Evolutionary conservation across 331 rosid genomes (phyloP), one percentile per base, ranked within the genome.

Genomic region (Cydonia oblonga): DNA sequence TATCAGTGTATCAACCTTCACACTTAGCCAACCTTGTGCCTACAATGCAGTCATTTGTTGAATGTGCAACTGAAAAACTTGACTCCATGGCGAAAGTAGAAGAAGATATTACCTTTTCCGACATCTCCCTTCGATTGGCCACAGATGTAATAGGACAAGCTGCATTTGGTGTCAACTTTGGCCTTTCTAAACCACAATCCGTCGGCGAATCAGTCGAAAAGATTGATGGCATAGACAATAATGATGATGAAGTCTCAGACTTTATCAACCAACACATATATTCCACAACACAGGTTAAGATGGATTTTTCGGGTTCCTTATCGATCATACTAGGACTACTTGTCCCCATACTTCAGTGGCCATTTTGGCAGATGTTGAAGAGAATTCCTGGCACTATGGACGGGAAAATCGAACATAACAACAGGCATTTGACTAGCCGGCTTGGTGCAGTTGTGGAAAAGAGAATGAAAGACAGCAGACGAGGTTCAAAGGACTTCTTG

Each of bases 121-220:
- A 80, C 62, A 62, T 95, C 42, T 85, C 96, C 23, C 96, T 95
- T 76, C 83, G 81, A 69, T 72, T 95, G 32, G 95, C 97, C 61
- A 86, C 96, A 4, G 99, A 95, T 35, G 85, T 91, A 2, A 88
- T 95, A 14, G 99, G 99, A 53, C 81, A 90, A 14, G 93, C 97
- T 23, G 97, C 99, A n/a, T 95, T 95, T 75, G 99, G 99, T 40
- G 99, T 95, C 75, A 81, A 86, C 78, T 95, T 95, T 71, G 81
- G 91, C 77, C 90, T 95, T 68, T 89, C 97, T 24, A 72, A 64
- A 22, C 83, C 93, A 30, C 87, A 79, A 54, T 79, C 85, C 12
- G 63, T 65, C 20, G 11, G 68, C 70, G 78, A 84, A 9, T 74
- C 86, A 42, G 76, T 79, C 53, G 20, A 80, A 67, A 70, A 24